Evolutionary conservation across 257 asterid species (phyloP), one percentile per base, ranked within the genome.

Genomic region (Verbena officinalis): DNA sequence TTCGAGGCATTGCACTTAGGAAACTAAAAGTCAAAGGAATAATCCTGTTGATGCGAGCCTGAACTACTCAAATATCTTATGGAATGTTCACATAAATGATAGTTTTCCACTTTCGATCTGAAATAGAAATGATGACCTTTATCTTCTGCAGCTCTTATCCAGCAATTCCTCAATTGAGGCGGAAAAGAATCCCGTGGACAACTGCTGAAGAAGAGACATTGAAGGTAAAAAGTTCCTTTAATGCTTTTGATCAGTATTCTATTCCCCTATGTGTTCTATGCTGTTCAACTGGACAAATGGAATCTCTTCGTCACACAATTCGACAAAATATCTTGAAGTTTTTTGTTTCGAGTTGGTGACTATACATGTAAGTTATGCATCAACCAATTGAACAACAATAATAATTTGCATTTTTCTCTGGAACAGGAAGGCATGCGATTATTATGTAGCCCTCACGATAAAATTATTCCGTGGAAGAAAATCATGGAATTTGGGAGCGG

Each of bases 141-240:
- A 43, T 64, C 46, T 55, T 61, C 34, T 78, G 82, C 93, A 86
- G 96, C 60, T 30, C 70, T 23, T 40, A 24, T 45, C 80, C 76
- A 15, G 74, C 75, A 59, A 39, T 55, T 70, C 77, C 77, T 71
- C 77, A 34, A 38, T 4, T 16, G 71, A 84, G 81, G 70, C 74
- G 84, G 74, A 77, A 59, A 70, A 69, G 57, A 64, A n/a, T 64
- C 55, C 80, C 62, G 5, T 86, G 96, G 94, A 84, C 91, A 20
- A 73, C 56, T 38, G 72, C 4, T 70, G 95, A 89, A 75, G 95
- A 81, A 76, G 80, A 86, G 19, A 75, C 31, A 65, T 53, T 89
- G 40, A 73, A 79, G 96, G 96, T 89, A 73, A 7, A 48, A 52
- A 8, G 62, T 15, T 39, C 39, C 16, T 22, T 62, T 50, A 17